phyloP scores from a whole-genome alignment of 1,284 basidiomycete genomes.

The Fomitopsis betulina region DNA sequence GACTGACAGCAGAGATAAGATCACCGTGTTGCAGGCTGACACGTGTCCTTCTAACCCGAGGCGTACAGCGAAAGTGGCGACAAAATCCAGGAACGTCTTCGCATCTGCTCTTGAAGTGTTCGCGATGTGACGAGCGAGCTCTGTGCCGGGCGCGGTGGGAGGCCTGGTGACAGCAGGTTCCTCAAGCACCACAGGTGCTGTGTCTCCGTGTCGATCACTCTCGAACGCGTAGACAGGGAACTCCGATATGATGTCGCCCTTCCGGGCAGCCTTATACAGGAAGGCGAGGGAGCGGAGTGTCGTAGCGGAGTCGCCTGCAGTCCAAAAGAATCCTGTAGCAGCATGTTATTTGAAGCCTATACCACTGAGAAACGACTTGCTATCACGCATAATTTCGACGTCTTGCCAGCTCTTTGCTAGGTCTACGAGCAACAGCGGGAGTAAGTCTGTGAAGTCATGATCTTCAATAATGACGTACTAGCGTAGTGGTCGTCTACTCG shows the following conservation, averaged over 20 bases:
- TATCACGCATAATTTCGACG: background rate
- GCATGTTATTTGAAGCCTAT: background rate
- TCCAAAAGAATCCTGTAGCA: background rate
- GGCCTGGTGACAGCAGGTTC: background rate
- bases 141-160: background rate
- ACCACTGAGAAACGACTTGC: background rate
- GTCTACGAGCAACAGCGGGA: background rate
- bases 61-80: background rate
- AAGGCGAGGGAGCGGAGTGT: background rate
- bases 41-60: background rate
- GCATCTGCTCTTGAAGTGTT: background rate
- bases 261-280: background rate
- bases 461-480: background rate
- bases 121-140: background rate
- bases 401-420: background rate
- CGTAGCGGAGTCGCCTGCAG: background rate
- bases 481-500: background rate
- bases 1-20: background rate
- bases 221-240: background rate
- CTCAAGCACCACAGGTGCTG: background rate
- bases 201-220: background rate
- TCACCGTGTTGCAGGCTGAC: background rate
- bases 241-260: background rate
- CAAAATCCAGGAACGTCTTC: background rate
- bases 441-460: background rate